Base-by-base conservation (phyloP, 345 rosid species). In the Dipteronia dyeriana region DNA sequence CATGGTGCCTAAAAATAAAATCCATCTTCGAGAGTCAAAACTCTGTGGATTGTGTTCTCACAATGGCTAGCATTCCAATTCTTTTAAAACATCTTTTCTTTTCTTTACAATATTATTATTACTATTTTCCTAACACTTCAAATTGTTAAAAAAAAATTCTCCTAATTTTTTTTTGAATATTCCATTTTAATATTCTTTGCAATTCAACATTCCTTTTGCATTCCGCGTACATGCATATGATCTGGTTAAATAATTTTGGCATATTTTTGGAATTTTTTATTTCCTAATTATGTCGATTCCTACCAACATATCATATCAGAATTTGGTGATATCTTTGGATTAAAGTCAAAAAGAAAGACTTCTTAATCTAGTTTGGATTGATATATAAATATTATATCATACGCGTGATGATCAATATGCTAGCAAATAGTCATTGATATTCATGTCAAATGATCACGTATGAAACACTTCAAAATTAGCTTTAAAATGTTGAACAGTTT, bases 51-150 rank as follows among this genome's bases (percentile, higher is more conserved):
- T 73, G 80, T 81, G 88, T 78, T 77, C 1, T 61, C 79, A 65
- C 73, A 72, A 79, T 86, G 85, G 84, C 82, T 77, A 54, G 74
- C 85, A 81, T 68, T 70, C 31, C 57, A 1, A 11, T 57, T 23
- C 1, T 75, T 62, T 62, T 41, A 17, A 60, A 80, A 29, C 66
- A 78, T 59, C 63, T 53, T 53, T 19, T 76, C 69, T 45, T 76
- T 49, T 39, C 23, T 70, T 64, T 41, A 9, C 3, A 29, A 29
- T 34, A 34, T 34, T 34, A 34, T 34, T 34, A 16, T 54, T 13
- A 23, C 38, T 71, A 23, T 34, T 70, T 61, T 5, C 22, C 12
- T 14, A 26, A 10, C 17, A 26, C 45, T 10, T 6, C 29, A 41
- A 41, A 0, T 5, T 1, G 6, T 14, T 17, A n/a, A n/a, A n/a